A percentile compares a stretch with the other conserved stretches of the same genome.
These are phyloP conservation scores for Linnemannia elongata DNA, from an alignment of 192 early-diverging fungal genomes.

Conservation along the genomic window DNA sequence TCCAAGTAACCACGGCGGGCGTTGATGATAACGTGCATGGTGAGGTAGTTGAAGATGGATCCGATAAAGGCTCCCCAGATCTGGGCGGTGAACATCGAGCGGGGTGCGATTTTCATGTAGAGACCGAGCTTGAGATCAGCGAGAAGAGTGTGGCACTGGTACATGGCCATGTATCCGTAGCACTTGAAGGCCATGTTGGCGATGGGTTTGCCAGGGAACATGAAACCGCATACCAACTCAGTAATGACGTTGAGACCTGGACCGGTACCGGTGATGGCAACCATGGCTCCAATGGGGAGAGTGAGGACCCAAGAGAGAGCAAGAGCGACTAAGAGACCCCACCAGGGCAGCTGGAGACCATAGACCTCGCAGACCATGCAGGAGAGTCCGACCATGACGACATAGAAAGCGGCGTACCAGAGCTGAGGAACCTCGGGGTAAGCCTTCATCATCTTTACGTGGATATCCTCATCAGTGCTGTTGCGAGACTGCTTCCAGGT, in stretches of 20 bases:
- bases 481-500: conserved; percentile 7
- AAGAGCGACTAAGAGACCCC: conserved; percentile 58
- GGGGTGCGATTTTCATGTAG: conserved; percentile 82
- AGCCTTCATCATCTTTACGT: conserved; percentile 53
- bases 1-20: conserved; percentile 34
- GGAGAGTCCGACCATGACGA: conserved; percentile 41
- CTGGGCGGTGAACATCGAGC: conserved; percentile 73
- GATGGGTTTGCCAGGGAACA: conserved; percentile 68
- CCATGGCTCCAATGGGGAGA: conserved; percentile 68
- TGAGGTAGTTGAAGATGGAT: conserved; percentile 59
- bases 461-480: conserved; percentile 41
- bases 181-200: conserved; percentile 71
- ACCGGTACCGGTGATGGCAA: conserved; percentile 63
- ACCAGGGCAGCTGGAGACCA: conserved; percentile 60
- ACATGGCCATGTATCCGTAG: conserved; percentile 69
- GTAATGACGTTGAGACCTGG: conserved; percentile 68
- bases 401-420: conserved; percentile 64
- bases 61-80: conserved; percentile 66
- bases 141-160: conserved; percentile 82
- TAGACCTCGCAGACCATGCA: conserved; percentile 50
- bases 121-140: conserved; percentile 80
- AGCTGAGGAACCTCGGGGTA: conserved; percentile 65
- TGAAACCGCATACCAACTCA: conserved; percentile 70
- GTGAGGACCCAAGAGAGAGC: conserved; percentile 50
- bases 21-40: conserved; percentile 49